phyloP scores from a whole-genome alignment of 2,329 filamentous ascomycete genomes.

The Colletotrichum filicis region DNA sequence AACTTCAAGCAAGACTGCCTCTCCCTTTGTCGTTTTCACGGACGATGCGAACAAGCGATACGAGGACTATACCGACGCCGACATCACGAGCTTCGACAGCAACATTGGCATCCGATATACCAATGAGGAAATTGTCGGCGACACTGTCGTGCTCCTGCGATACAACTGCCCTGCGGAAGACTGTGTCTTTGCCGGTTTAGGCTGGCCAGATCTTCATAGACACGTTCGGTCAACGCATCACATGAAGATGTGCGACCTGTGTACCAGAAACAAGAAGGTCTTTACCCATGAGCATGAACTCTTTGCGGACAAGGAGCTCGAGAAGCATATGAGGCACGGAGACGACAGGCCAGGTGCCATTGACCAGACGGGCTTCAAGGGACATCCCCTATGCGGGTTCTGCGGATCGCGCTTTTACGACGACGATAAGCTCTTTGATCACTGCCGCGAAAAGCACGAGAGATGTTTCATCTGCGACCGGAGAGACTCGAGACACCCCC shows the following conservation, averaged over 20 bases:
- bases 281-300: slow-evolving; percentile 98
- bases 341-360: slow-evolving; percentile 90
- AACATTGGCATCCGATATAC: slow-evolving; percentile 94
- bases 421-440: slow-evolving; percentile 92
- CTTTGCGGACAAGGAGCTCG: slow-evolving; percentile 83
- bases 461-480: slow-evolving; percentile 94
- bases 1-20: slow-evolving; percentile 64
- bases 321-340: slow-evolving; percentile 88
- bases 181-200: slow-evolving; percentile 83
- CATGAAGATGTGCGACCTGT: slow-evolving; percentile 92
- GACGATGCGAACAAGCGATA: slow-evolving; percentile 84
- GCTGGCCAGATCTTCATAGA: slow-evolving; percentile 68
- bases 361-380: slow-evolving; percentile 95
- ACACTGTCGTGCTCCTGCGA: slow-evolving; percentile 85
- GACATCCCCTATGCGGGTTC: slow-evolving; percentile 94
- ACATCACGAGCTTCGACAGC: slow-evolving; percentile 83
- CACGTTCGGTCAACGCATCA: slow-evolving; percentile 86
- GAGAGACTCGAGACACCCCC: slow-evolving; percentile 74
- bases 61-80: slow-evolving; percentile 79
- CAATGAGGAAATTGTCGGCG: slow-evolving; percentile 87
- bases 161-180: slow-evolving; percentile 93
- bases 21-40: slow-evolving; percentile 90
- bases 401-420: slow-evolving; percentile 94
- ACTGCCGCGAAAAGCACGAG: slow-evolving; percentile 95
- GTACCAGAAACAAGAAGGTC: slow-evolving; percentile 93